Evolutionary conservation across 225 moss, liverwort and hornwort genomes (phyloP).

Genomic region (Pseudisothecium myosuroides): DNA sequence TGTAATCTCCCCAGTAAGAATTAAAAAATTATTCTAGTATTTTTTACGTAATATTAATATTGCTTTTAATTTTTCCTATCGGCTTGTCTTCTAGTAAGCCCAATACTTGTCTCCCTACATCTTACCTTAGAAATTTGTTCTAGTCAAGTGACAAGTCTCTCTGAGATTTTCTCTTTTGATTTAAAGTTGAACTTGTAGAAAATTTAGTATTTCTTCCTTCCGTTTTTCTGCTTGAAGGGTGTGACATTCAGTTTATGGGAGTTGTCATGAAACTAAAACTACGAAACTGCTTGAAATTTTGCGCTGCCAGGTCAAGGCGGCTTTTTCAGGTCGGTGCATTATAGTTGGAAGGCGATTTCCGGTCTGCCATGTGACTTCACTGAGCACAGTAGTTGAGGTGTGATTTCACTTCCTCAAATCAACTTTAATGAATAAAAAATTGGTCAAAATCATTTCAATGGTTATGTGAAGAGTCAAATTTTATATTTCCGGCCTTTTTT

Average conservation of each 20-base stretch:
- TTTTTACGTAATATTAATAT: not conserved
- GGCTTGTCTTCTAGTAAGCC: not conserved
- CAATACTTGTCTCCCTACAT: not conserved
- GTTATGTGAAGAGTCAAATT: not conserved
- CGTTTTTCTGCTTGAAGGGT: not conserved
- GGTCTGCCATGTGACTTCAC: constrained; percentile 72
- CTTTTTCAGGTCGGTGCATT: constrained; percentile 64
- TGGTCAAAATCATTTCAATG: not conserved
- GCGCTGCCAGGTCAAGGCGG: constrained; percentile 60
- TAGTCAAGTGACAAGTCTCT: not conserved
- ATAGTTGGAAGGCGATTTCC: constrained; percentile 95
- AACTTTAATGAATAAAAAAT: not conserved
- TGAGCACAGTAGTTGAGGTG: constrained; percentile 64
- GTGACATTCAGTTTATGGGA: not conserved
- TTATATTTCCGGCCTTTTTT: not conserved
- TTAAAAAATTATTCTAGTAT: not conserved
- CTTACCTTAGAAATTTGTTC: not conserved
- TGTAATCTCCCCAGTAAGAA: not conserved
- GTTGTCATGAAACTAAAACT: not conserved
- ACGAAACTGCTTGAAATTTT: not conserved
- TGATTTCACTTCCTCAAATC: not conserved
- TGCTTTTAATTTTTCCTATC: not conserved
- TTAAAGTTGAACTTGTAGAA: not conserved
- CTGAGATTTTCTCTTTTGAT: not conserved
- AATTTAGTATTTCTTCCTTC: not conserved